phyloP scores from a whole-genome alignment of 805 yeast species.

The Metschnikowia lachancei region DNA sequence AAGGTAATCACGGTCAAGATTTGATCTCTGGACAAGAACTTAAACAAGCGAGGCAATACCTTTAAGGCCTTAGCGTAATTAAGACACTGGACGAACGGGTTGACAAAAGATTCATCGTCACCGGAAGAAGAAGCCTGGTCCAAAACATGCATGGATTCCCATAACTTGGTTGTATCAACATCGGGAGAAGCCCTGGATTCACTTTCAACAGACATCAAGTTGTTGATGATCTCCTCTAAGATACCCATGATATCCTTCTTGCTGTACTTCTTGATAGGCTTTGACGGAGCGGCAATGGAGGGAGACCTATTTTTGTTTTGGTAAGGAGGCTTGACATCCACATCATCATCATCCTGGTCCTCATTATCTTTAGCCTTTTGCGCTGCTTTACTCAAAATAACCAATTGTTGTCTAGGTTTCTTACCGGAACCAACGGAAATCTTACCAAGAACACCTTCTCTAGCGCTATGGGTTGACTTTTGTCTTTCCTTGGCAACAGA shows the following conservation, averaged over 20 bases:
- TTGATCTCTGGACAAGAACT: conserved; percentile 74
- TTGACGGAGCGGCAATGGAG: conserved; percentile 34
- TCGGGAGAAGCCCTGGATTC: conserved; percentile 36
- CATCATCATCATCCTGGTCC: conserved; percentile 18
- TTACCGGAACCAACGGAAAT: conserved; percentile 75
- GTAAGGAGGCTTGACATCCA: conserved; percentile 8
- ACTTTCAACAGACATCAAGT: conserved; percentile 77
- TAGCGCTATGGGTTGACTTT: conserved; percentile 58
- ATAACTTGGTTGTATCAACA: conserved; percentile 47
- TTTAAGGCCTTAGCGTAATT: conserved; percentile 86
- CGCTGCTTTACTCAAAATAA: conserved; percentile 52
- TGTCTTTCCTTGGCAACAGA: conserved; percentile 90
- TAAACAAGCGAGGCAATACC: conserved; percentile 82
- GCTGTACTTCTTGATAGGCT: conserved; percentile 31
- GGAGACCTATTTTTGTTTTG: conserved; percentile 29
- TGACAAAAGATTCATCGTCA: conserved; percentile 46
- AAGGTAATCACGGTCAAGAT: conserved; percentile 73
- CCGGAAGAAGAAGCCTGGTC: conserved; percentile 59
- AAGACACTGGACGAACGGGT: conserved; percentile 80
- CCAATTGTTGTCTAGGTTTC: conserved; percentile 84
- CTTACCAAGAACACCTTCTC: conserved; percentile 88
- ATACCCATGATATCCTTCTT: conserved; percentile 53
- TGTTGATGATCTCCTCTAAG: conserved; percentile 76
- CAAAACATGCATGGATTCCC: conserved; percentile 76
- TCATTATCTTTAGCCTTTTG: conserved; percentile 36